phyloP scores from a whole-genome alignment of 768 basidiomycete genomes.

The Calocera viscosa region DNA sequence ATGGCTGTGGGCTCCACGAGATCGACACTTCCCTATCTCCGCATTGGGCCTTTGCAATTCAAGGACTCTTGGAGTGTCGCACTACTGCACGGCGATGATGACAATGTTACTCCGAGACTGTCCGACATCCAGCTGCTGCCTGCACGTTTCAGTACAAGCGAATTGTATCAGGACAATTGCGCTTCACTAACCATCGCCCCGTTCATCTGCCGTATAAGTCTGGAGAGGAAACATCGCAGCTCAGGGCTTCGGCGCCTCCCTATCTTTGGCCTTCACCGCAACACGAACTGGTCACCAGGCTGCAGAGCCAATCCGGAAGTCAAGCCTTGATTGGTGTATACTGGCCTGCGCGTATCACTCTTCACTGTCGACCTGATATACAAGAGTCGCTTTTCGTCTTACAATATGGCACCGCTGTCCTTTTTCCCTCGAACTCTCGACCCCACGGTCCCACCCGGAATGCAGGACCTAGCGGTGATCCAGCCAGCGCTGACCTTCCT shows the following conservation, averaged over 20 bases:
- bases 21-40: neutral
- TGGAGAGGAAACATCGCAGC: neutral
- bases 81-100: neutral
- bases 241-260: neutral
- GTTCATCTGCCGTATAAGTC: neutral
- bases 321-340: neutral
- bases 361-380: neutral
- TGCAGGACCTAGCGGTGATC: conserved; percentile 24
- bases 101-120: neutral
- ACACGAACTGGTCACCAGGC: neutral
- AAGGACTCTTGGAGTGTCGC: neutral
- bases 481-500: conserved; percentile 21
- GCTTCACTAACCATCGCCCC: neutral
- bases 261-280: conserved; percentile 3
- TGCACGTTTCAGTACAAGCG: neutral
- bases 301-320: neutral
- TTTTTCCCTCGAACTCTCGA: neutral
- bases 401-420: neutral
- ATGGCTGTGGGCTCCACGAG: conserved; percentile 3
- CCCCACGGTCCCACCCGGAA: conserved; percentile 21
- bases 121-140: neutral
- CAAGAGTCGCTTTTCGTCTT: neutral
- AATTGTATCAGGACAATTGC: neutral
- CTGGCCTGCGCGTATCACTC: neutral
- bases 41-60: neutral